These are phyloP conservation scores for Corinectria fuckeliana DNA, from an alignment of 2,329 filamentous ascomycete species.

Conservation along the genomic window DNA sequence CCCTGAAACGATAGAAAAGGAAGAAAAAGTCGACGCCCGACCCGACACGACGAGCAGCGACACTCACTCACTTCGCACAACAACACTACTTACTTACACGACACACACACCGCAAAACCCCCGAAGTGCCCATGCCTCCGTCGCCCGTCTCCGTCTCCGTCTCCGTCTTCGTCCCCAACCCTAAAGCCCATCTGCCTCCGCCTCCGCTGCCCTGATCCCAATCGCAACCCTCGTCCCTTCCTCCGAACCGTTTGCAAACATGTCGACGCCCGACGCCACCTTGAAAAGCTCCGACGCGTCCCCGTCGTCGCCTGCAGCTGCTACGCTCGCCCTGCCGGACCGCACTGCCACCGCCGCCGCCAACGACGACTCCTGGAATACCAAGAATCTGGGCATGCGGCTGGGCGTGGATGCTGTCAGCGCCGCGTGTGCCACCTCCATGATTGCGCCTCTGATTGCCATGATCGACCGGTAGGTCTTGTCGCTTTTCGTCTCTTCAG, in stretches of 20 bases:
- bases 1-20: neutral
- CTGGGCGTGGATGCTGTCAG: slow-evolving; percentile 72
- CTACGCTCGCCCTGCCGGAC: slow-evolving; percentile 24
- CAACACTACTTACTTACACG: too few species aligned
- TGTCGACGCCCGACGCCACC: neutral
- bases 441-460: slow-evolving; percentile 84
- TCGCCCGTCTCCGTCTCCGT: neutral
- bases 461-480: slow-evolving; percentile 82
- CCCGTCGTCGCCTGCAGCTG: slow-evolving; percentile 13
- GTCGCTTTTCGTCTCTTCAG: too few species aligned
- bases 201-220: neutral
- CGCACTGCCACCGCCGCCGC: slow-evolving; percentile 12
- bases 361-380: slow-evolving; percentile 67
- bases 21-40: too few species aligned
- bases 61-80: too few species aligned
- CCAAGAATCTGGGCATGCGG: slow-evolving; percentile 70
- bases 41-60: too few species aligned
- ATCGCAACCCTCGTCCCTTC: neutral
- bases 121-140: slow-evolving; percentile 8
- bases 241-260: too few species aligned
- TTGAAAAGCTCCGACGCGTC: slow-evolving; percentile 16
- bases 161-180: neutral
- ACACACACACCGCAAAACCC: neutral
- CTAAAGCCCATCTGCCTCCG: neutral
- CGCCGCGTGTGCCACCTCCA: slow-evolving; percentile 72